phyloP scores from a whole-genome alignment of 768 basidiomycete species.

The Nidularia pulvinata region DNA sequence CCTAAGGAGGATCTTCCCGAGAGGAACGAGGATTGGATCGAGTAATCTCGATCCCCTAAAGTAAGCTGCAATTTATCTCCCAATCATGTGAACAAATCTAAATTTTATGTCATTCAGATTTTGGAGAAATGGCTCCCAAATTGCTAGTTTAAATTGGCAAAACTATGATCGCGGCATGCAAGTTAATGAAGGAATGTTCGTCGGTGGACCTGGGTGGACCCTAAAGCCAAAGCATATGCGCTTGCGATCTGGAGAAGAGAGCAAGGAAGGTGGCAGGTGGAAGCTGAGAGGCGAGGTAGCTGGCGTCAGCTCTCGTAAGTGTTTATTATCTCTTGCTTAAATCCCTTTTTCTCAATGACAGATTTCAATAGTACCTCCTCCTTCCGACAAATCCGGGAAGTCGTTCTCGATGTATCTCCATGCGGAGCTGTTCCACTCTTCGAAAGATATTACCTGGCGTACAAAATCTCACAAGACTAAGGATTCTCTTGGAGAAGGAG shows the following conservation, averaged over 20 bases:
- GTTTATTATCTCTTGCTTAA: background rate
- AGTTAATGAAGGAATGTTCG: slow-evolving; percentile 64
- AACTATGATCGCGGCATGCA: slow-evolving; percentile 57
- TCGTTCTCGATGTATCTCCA: slow-evolving; percentile 40
- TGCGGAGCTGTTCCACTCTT: slow-evolving; percentile 42
- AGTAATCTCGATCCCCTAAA: slow-evolving; percentile 51
- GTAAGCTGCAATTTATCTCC: background rate
- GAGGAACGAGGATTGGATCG: slow-evolving; percentile 54
- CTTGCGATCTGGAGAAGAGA: slow-evolving; percentile 3
- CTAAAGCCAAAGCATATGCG: slow-evolving; percentile 38
- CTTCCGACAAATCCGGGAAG: slow-evolving; percentile 33
- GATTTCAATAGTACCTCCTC: slow-evolving; percentile 39
- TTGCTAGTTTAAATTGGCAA: slow-evolving; percentile 65
- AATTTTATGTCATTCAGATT: slow-evolving; percentile 15
- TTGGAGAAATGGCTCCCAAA: slow-evolving; percentile 59
- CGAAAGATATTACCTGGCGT: slow-evolving; percentile 38
- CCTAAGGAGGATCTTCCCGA: slow-evolving; percentile 57
- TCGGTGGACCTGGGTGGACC: slow-evolving; percentile 55
- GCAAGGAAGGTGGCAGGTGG: slow-evolving; percentile 2
- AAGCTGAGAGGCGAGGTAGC: slow-evolving; percentile 30
- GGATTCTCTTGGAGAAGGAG: slow-evolving; percentile 24
- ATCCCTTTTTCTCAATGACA: background rate
- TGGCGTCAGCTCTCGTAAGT: slow-evolving; percentile 45
- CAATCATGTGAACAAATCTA: background rate
- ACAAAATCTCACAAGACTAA: slow-evolving; percentile 35